Conservation (phyloP, 805 yeast species). For the Nakazawaea pomicola region DNA sequence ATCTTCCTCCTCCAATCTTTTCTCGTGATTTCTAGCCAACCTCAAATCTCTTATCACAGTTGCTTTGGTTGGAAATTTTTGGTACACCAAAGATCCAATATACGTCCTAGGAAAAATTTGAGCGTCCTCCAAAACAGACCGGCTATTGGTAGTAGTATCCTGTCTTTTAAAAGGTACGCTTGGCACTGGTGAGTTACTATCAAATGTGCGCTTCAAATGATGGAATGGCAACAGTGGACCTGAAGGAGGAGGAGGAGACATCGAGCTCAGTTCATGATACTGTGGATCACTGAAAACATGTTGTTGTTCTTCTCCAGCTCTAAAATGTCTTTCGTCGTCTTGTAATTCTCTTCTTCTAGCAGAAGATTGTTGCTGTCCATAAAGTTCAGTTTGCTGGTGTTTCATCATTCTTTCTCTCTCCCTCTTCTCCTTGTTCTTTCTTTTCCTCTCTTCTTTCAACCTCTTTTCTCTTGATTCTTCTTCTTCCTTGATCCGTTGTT, state of each 20-base stretch:
- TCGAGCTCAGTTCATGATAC: constrained; percentile 11
- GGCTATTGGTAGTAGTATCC: constrained; percentile 27
- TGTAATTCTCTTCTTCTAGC: constrained; percentile 6
- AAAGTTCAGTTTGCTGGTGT: constrained; percentile 10
- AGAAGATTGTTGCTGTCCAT: constrained; percentile 10
- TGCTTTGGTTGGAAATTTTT: constrained; percentile 46
- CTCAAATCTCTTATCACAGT: constrained; percentile 22
- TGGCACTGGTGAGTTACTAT: constrained; percentile 8
- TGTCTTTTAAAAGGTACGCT: constrained; percentile 9
- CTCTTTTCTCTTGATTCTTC: constrained; percentile 1
- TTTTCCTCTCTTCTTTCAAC: constrained; percentile 12
- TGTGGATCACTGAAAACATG: neutral
- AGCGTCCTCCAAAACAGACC: constrained; percentile 35
- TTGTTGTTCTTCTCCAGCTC: neutral
- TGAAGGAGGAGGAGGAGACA: neutral
- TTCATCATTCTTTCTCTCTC: constrained; percentile 19
- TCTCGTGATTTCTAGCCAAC: constrained; percentile 17
- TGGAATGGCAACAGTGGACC: neutral
- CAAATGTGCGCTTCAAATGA: neutral
- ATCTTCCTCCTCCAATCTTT: constrained; percentile 15
- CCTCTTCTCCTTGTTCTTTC: constrained; percentile 16
- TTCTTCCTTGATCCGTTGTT: neutral
- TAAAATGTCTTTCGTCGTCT: constrained; percentile 5
- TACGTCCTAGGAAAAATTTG: constrained; percentile 37
- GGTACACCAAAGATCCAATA: constrained; percentile 56